Percentiles rank a stretch among this genome's conserved stretches.
These are phyloP conservation scores for Pachyrhizus erosus DNA, from an alignment of 306 rosid species.

Conservation along the genomic window DNA sequence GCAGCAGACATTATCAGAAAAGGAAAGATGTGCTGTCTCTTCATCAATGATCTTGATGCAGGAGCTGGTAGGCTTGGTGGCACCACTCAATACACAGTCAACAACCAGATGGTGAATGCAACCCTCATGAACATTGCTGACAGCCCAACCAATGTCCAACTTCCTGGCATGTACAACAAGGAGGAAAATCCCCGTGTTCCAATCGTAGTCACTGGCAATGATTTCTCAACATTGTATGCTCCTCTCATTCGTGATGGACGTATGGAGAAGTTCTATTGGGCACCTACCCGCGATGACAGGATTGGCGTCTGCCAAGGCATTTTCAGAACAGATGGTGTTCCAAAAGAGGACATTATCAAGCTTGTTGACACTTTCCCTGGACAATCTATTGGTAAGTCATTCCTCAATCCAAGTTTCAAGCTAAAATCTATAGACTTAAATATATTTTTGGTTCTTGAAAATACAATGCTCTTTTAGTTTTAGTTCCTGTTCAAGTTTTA, in stretches of 20 bases:
- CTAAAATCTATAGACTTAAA: not conserved
- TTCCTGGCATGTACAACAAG: conserved; percentile 84
- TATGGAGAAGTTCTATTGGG: conserved; percentile 88
- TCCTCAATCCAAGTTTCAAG: not conserved
- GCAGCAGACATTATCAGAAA: conserved; percentile 76
- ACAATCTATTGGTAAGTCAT: conserved; percentile 70
- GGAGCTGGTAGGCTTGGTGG: conserved; percentile 84
- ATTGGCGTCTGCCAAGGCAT: conserved; percentile 80
- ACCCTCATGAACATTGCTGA: conserved; percentile 89
- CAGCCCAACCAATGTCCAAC: conserved; percentile 78
- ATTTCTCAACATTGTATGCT: conserved; percentile 80
- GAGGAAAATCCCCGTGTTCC: conserved; percentile 80
- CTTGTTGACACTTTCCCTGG: conserved; percentile 81
- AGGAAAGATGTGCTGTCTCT: conserved; percentile 84
- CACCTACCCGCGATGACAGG: conserved; percentile 74
- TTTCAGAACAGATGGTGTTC: conserved; percentile 55
- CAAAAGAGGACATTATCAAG: conserved; percentile 57
- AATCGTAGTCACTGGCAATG: conserved; percentile 71
- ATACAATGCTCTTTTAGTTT: not conserved
- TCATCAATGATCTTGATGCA: conserved; percentile 84
- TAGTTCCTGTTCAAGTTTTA: not conserved
- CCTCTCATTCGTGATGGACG: conserved; percentile 90
- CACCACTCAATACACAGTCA: conserved; percentile 81
- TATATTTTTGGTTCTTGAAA: not conserved
- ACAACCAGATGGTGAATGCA: conserved; percentile 87